Base-by-base conservation (phyloP, 2,329 filamentous ascomycete species). In the Biscogniauxia marginata region DNA sequence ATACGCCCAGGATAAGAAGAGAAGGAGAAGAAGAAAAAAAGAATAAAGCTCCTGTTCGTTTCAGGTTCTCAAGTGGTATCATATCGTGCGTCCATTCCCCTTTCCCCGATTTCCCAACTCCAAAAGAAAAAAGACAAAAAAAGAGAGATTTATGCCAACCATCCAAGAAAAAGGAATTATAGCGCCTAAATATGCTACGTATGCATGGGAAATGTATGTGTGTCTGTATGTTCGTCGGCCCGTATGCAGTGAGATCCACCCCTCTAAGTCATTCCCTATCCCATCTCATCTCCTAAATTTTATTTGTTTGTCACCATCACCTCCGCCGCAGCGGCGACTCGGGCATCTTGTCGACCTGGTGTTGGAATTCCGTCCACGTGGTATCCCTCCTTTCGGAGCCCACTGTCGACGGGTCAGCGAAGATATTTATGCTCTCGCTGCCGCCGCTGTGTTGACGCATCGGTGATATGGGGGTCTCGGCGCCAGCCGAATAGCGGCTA, bases 361-460 rank as follows among this genome's bases (percentile, higher is more conserved):
- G 49, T 49, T 68, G 66, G 49, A 69, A 60, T 3, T 60, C 58
- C 4, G 65, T 66, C 67, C 67, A 69, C 53, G 67, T 69, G 22
- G 63, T 65, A 24, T 60, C 51, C 23, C 65, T 56, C 2, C 55
- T 51, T 13, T n/a, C 30, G 39, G 53, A 11, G 46, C 52, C 52
- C 20, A 69, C 56, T 20, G 57, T 65, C 8, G 52, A 49, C 46
- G 67, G 62, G 60, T 70, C 67, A 19, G 65, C 65, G 54, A 68
- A 70, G 53, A 70, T 54, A 21, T 68, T 65, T 46, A 70, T 69
- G 55, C 61, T 65, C 60, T 66, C 62, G 57, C 61, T 65, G 22
- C 66, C 62, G 16, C 45, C 57, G 53, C 66, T 65, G 16, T 53
- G 24, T 51, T 58, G 49, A 5, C 61, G 50, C 13, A 47, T 45